A percentile compares a stretch with the other conserved stretches of the same genome.
Evolutionary conservation across 306 rosid species (phyloP).

Genomic region (Prunus padus): DNA sequence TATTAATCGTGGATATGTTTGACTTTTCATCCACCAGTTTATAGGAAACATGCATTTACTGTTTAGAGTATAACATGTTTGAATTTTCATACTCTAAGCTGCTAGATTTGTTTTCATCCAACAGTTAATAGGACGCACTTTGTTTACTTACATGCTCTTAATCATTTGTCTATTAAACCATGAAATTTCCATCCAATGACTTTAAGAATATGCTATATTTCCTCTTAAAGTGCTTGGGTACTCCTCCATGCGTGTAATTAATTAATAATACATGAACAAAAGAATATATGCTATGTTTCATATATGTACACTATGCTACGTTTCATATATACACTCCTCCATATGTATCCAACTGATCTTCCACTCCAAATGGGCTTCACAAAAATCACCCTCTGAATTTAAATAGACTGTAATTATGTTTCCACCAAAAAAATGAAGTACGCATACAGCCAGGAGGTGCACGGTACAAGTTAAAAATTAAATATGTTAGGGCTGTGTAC

Average conservation of each 20-base stretch:
- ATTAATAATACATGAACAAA: background rate
- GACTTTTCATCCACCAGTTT: background rate
- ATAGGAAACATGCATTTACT: background rate
- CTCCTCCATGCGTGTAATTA: background rate
- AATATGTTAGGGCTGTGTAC: background rate
- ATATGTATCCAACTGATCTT: background rate
- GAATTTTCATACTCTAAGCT: background rate
- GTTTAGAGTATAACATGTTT: background rate
- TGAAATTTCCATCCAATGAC: background rate
- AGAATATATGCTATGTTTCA: background rate
- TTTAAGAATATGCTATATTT: background rate
- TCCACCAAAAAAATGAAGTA: background rate
- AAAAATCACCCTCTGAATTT: background rate
- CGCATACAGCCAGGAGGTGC: background rate
- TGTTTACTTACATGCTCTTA: background rate
- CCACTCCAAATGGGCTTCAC: background rate
- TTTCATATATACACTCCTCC: background rate
- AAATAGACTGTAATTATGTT: background rate
- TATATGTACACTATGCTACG: no score
- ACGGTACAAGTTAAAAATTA: background rate
- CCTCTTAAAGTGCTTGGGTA: background rate
- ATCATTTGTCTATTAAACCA: background rate
- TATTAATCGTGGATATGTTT: background rate
- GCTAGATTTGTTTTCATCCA: background rate
- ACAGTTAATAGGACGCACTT: background rate